Evolutionary conservation across 768 basidiomycete genomes (phyloP).

Genomic region (Tylopilus plumbeoviolaceoides): DNA sequence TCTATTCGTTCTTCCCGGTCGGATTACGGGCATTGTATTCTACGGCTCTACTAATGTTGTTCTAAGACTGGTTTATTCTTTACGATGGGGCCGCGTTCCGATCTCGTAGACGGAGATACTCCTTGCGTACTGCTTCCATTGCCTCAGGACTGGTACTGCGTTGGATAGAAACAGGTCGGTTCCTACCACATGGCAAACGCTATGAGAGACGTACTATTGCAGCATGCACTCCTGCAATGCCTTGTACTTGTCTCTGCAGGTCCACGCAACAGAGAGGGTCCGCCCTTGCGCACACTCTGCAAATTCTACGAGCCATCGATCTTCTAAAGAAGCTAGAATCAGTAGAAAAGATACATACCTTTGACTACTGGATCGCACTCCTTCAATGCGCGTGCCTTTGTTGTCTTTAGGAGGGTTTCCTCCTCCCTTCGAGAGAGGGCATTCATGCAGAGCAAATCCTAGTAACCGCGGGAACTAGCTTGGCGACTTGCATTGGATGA

Average conservation of each 20-base stretch:
- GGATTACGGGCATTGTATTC: background rate
- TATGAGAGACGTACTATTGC: constrained; percentile 55
- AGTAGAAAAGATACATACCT: constrained; percentile 36
- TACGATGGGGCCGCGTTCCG: constrained; percentile 10
- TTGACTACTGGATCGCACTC: constrained; percentile 75
- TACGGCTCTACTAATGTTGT: background rate
- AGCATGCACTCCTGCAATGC: constrained; percentile 75
- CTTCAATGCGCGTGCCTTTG: constrained; percentile 73
- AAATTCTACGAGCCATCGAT: constrained; percentile 51
- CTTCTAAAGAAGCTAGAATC: background rate
- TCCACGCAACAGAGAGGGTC: constrained; percentile 82
- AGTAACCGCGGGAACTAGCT: constrained; percentile 3
- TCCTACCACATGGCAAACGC: background rate
- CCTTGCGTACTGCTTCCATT: constrained; percentile 67
- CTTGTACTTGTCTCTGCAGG: constrained; percentile 66
- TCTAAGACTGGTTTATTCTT: background rate
- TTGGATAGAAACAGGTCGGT: background rate
- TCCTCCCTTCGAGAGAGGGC: constrained; percentile 85
- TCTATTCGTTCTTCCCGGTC: constrained; percentile 1
- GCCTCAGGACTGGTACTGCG: constrained; percentile 67
- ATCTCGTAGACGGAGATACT: constrained; percentile 68
- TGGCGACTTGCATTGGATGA: background rate
- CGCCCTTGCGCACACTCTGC: constrained; percentile 81
- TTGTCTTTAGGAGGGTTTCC: constrained; percentile 77
- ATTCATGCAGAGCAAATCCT: constrained; percentile 50